Conservation (phyloP, 306 rosid genomes). For the Glycine soja region DNA sequence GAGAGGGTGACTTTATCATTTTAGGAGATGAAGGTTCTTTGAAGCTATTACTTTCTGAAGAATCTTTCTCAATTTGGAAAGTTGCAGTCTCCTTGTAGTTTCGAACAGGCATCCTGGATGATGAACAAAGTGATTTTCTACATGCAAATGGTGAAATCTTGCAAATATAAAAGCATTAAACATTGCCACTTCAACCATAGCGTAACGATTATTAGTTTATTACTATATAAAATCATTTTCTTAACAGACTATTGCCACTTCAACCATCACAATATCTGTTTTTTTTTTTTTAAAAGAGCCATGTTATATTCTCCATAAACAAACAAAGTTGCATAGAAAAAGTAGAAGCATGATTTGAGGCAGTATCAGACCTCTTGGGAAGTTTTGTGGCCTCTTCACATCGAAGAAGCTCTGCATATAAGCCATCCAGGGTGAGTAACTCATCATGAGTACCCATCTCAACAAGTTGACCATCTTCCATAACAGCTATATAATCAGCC, state of each 20-base stretch:
- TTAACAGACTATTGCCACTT: conserved; percentile 1
- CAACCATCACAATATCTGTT: conserved; percentile 7
- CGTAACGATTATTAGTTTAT: conserved; percentile 33
- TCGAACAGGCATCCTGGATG: conserved; percentile 88
- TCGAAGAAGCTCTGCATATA: conserved; percentile 95
- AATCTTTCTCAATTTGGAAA: conserved; percentile 97
- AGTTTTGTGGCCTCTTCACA: conserved; percentile 98
- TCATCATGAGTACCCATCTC: conserved; percentile 99
- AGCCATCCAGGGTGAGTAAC: conserved; percentile 74
- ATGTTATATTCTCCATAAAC: conserved; percentile 27
- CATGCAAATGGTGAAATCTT: conserved; percentile 21
- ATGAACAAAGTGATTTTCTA: conserved; percentile 21
- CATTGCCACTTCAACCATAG: conserved; percentile 17
- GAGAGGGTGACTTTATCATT: conserved; percentile 93
- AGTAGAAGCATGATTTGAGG: conserved; percentile 41
- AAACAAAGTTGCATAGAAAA: conserved; percentile 27
- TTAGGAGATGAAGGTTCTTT: conserved; percentile 98
- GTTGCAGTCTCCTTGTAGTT: conserved; percentile 88
- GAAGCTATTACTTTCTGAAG: conserved; percentile 83
- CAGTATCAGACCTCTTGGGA: conserved; percentile 83
- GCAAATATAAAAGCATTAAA: conserved; percentile 17
- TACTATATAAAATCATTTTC: conserved; percentile 27
- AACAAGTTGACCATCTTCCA: conserved; percentile 99
- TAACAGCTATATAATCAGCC: conserved; percentile 98
- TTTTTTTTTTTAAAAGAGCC: conserved; percentile 1